phyloP scores from a whole-genome alignment of 768 basidiomycete species.

The Lactifluus echinatus region DNA sequence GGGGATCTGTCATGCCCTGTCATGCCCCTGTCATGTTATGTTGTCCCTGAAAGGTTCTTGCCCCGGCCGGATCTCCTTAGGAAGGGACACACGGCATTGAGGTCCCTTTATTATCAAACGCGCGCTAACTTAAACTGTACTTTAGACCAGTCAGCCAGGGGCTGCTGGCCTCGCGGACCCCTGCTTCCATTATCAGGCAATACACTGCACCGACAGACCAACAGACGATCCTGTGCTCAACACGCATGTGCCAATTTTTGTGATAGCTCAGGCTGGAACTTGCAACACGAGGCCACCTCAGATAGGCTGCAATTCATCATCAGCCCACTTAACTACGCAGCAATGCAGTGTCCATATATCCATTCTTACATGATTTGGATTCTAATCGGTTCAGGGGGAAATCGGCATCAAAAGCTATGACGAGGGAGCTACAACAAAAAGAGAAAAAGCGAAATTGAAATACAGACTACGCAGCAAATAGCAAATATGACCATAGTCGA shows the following conservation, averaged over 20 bases:
- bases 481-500: constrained; percentile 9
- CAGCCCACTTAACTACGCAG: not conserved
- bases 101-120: not conserved
- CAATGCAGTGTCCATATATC: not conserved
- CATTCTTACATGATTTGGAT: constrained; percentile 3
- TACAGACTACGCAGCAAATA: not conserved
- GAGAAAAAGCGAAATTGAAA: not conserved
- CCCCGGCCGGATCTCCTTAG: constrained; percentile 13
- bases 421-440: not conserved
- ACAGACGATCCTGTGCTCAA: not conserved
- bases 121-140: constrained; percentile 1
- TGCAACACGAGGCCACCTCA: constrained; percentile 3
- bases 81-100: not conserved
- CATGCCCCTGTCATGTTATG: too few species aligned
- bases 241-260: not conserved
- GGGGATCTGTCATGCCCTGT: too few species aligned
- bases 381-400: too few species aligned
- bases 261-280: constrained; percentile 10
- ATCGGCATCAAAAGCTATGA: constrained; percentile 8
- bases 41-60: too few species aligned
- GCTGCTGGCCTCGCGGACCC: not conserved
- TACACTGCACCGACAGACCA: not conserved
- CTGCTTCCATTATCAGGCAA: not conserved
- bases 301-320: constrained; percentile 6
- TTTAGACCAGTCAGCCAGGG: not conserved